Base-by-base conservation (phyloP, 1,284 basidiomycete species). In the Pseudomicrostroma phylloplanum region DNA sequence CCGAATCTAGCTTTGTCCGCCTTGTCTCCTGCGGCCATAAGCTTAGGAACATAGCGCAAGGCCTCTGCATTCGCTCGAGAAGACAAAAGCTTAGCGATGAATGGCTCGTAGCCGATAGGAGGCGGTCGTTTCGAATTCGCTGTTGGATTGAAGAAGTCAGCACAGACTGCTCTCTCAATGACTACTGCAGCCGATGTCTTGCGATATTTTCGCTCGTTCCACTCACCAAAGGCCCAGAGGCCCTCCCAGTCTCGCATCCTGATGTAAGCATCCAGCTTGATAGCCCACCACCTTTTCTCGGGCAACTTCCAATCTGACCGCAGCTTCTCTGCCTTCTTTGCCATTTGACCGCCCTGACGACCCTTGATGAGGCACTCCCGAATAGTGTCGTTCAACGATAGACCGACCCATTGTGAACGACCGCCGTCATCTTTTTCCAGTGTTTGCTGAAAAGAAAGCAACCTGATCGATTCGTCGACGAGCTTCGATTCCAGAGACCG, bases 401-500 rank as follows among this genome's bases (percentile, higher is more conserved):
- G 61, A n/a, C 71, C 71, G 19, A 59, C 57, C 23, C 64, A 56
- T 46, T 57, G 17, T 17, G 60, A 59, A 19, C 63, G 62, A 42
- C 87, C 86, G 62, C 90, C 87, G 0, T 87, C 80, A 69, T 98
- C 96, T 66, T 88, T 87, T 76, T 97, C 92, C 23, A 96, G 83
- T 60, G 89, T 86, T 72, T 91, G 87, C 78, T 99, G 94, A 53
- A 88, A 81, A 0, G 85, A 81, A 2, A 97, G 83, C 21, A 99
- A 82, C 0, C 87, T 85, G 6, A 84, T 83, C 56, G 86, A 88
- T 73, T 98, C 96, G 63, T 96, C 92, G 82, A 88, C 88, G 86
- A 92, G 89, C 86, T 90, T 96, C 3, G 92, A 86, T 79, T 98
- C 94, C 72, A 96, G 93, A 0, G 80, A 75, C 3, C 88, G 84